Evolutionary conservation across 164 flowering plant genomes (phyloP), one percentile per base, ranked within the genome.

Genomic region (Magnolia sinica): DNA sequence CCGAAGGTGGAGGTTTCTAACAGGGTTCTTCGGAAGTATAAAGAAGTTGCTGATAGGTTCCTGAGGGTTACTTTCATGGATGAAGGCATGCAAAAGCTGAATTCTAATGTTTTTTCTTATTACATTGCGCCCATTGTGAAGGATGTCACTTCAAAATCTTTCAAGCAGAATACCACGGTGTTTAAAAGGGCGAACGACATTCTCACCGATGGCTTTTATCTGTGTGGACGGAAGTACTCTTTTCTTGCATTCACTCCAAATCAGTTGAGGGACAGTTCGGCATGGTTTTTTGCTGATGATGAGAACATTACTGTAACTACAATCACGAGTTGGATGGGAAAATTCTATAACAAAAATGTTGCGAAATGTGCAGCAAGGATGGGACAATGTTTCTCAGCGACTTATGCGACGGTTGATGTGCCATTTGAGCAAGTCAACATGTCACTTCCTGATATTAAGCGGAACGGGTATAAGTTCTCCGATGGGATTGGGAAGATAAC

Each of bases 331-430:
- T 96, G 98, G 98, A 96, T 96, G 99, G 99, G 99, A 14, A 86
- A 78, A 81, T 96, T 96, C 72, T 75, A 37, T 0, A 81, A 87
- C 72, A 83, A 71, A 74, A 94, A 87, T 76, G 79, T 91, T 64
- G 98, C 99, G 0, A 96, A 93, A 50, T 92, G 95, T 85, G 91
- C 98, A 49, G 98, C 99, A 27, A 86, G 99, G 83, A 96, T 96
- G 97, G 99, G 98, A 14, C 93, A 82, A 50, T 96, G 99, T 72
- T 94, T 96, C 83, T 96, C 99, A 1, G 94, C 98, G 8, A 94
- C 99, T 8, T 94, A 93, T 85, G 96, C 98, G 1, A 91, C 98
- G 1, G 86, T 94, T 27, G 88, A 91, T 79, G 95, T 96, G 79
- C 91, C 92, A 45, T 18, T 55, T 22, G n/a, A n/a, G 10, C 82